A percentile compares a stretch with the other conserved stretches of the same genome.
phyloP scores from a whole-genome alignment of 2,329 filamentous ascomycete genomes.

The Thelonectria blattea region DNA sequence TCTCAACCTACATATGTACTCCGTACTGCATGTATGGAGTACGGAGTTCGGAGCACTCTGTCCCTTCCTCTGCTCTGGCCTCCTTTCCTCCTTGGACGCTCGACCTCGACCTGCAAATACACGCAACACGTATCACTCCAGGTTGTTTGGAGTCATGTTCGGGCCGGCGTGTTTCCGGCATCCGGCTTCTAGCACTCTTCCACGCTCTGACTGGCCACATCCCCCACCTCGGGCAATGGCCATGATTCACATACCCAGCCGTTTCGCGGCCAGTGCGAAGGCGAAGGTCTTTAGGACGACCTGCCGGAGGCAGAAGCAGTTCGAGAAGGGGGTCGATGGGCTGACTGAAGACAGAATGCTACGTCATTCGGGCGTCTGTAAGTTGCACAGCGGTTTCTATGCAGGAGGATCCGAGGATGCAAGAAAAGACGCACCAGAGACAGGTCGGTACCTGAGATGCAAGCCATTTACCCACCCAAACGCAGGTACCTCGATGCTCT shows the following conservation, averaged over 20 bases:
- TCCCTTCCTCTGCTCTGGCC: background rate
- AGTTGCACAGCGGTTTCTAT: background rate
- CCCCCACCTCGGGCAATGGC: background rate
- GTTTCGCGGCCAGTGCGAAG: background rate
- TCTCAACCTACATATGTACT: background rate
- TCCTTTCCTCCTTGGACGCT: background rate
- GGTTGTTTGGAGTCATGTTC: background rate
- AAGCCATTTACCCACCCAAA: background rate
- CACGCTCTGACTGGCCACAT: background rate
- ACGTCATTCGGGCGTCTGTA: background rate
- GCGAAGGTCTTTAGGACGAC: too few species aligned
- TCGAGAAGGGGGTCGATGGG: background rate
- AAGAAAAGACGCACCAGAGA: constrained; percentile 5
- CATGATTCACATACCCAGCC: constrained; percentile 7
- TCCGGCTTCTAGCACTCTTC: background rate
- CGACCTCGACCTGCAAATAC: background rate
- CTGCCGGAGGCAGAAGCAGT: background rate
- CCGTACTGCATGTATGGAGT: too few species aligned
- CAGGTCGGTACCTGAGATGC: constrained; percentile 8
- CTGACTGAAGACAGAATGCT: background rate
- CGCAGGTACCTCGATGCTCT: constrained; percentile 4
- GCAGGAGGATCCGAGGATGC: background rate
- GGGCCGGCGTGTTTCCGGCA: background rate
- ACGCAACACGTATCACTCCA: background rate
- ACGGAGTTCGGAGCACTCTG: too few species aligned